Conservation (phyloP, 495 filamentous ascomycete genomes). For the Hypoxylon intermedium region DNA sequence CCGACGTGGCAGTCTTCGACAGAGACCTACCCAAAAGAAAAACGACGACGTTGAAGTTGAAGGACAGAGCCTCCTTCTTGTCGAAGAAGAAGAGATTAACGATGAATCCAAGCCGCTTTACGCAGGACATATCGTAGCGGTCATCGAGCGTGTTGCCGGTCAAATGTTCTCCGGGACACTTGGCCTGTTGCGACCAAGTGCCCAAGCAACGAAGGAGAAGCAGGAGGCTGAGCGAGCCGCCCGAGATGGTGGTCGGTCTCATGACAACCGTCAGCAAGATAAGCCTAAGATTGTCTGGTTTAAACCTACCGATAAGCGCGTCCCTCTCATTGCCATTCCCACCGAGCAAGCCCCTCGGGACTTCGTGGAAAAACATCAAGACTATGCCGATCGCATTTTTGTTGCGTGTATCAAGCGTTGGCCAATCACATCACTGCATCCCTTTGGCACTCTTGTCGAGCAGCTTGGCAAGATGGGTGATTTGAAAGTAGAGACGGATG, state of each 20-base stretch:
- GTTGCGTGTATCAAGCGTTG: conserved; percentile 99
- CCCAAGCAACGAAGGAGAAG: conserved; percentile 99
- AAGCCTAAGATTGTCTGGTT: conserved; percentile 99
- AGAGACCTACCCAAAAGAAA: conserved; percentile 98
- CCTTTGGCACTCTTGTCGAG: conserved; percentile 96
- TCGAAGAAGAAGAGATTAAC: conserved; percentile 98
- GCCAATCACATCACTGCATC: conserved; percentile 99
- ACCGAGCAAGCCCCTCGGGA: conserved; percentile 97
- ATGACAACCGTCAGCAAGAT: conserved; percentile 82
- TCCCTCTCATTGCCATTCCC: conserved; percentile 95
- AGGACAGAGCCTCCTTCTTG: conserved; percentile 92
- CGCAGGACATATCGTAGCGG: conserved; percentile 94
- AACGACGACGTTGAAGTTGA: conserved; percentile 99
- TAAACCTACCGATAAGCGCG: conserved; percentile 98
- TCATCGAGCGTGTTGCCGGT: conserved; percentile 93
- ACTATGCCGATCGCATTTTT: conserved; percentile 96
- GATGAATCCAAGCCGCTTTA: conserved; percentile 98
- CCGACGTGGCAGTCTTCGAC: conserved; percentile 89
- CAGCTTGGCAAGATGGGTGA: conserved; percentile 98
- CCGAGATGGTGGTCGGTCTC: conserved; percentile 84
- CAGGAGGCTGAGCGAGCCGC: conserved; percentile 95
- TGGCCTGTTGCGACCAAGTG: conserved; percentile 91
- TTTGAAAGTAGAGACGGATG: conserved; percentile 95
- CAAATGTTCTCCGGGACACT: conserved; percentile 99
- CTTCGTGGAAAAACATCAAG: conserved; percentile 98